Base-by-base conservation (phyloP, 768 basidiomycete genomes). In the Boletus bicolor region DNA sequence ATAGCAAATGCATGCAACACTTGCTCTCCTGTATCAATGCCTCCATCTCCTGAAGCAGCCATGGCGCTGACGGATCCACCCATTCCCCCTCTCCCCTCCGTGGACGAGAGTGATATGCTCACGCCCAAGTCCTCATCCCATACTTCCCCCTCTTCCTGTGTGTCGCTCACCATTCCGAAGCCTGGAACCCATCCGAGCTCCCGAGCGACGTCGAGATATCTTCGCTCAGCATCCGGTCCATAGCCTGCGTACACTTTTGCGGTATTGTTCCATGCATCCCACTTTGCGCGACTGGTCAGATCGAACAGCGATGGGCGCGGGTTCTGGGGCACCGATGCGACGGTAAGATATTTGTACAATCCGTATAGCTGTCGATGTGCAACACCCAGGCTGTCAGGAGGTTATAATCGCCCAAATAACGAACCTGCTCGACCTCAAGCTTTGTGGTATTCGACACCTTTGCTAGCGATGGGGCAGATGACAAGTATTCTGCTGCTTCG, bases 211-310 rank as follows among this genome's bases (percentile, higher is more conserved):
- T 81, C 81, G 54, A 90, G 68, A 68, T 93, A 93, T 66, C 83
- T 76, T 42, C 58, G 62, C 71, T 91, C 86, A 15, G 80, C 87
- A 32, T 81, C 80, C 14, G 61, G 59, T 4, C 62, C 63, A n/a
- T 64, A 59, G n/a, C 65, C 69, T 15, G 67, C 68, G 58, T 84
- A 87, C 15, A 68, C 74, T 61, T 80, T 78, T 7, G 79, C 81
- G 11, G 76, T 69, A 12, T 73, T 64, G 46, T 65, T 77, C 91
- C 91, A 93, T 3, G 90, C 88, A 67, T 93, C 89, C 91, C 91
- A 93, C 68, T 93, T 93, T 3, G 90, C 89, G 19, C 89, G 77
- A 15, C 86, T 89, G 2, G 86, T 78, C 71, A 89, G 77, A 62
- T 93, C 90, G 67, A 93, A 89, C 41, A 93, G 74, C 21, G 83